Evolutionary conservation across 2,329 filamentous ascomycete species (phyloP).

Genomic region (Xylaria sp.): DNA sequence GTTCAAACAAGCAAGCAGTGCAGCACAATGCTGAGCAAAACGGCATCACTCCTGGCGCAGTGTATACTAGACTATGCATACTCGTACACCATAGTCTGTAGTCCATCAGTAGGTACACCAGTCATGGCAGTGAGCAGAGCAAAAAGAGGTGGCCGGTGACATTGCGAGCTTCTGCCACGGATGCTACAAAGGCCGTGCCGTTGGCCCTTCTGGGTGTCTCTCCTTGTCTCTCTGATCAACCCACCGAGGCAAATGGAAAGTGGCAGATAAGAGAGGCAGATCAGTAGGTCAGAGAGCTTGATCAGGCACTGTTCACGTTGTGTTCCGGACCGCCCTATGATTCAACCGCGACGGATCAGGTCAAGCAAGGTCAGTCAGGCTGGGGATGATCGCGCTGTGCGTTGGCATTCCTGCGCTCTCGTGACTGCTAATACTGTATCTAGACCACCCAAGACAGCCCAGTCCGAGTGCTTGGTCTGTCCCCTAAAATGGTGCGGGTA

Average conservation of each 20-base stretch:
- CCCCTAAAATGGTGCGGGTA: constrained; percentile 33
- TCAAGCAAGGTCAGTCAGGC: constrained; percentile 39
- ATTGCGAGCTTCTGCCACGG: background rate
- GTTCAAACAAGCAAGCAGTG: constrained; percentile 11
- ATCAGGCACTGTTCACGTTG: constrained; percentile 29
- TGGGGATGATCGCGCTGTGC: constrained; percentile 37
- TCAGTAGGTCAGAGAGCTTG: constrained; percentile 15
- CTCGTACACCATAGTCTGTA: background rate
- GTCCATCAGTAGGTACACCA: too few species aligned
- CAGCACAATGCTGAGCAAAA: background rate
- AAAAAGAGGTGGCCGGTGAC: constrained; percentile 5
- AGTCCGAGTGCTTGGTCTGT: background rate
- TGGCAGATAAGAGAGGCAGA: background rate
- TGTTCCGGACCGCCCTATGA: constrained; percentile 33
- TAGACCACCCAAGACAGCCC: background rate
- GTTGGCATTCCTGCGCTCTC: constrained; percentile 39
- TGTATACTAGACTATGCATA: background rate
- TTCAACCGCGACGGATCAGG: constrained; percentile 24
- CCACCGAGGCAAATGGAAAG: constrained; percentile 18
- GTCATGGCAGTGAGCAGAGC: too few species aligned
- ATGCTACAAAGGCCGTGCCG: constrained; percentile 2
- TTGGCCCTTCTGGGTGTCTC: constrained; percentile 15
- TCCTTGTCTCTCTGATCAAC: constrained; percentile 27
- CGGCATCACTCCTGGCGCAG: background rate
- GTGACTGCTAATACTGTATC: constrained; percentile 27